Base-by-base conservation (phyloP, 192 early-diverging fungal genomes). In the Jimgerdemannia lactiflua region DNA sequence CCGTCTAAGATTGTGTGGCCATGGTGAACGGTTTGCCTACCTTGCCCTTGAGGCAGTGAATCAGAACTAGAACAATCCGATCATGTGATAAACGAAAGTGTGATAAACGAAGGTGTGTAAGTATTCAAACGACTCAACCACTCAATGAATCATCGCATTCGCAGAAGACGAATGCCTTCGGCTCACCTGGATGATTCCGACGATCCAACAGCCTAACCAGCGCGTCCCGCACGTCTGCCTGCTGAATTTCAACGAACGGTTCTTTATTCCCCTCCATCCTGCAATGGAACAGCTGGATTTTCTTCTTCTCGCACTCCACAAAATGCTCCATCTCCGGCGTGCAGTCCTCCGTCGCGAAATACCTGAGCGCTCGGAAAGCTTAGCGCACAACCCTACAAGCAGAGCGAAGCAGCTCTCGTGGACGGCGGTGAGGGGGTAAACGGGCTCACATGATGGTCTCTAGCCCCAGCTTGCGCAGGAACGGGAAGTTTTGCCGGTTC, bases 11-110 rank as follows among this genome's bases (percentile, higher is more conserved):
- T 9, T 69, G 8, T 59, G 11, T 76, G 29, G 39, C 11, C 17
- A 29, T 29, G 29, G 29, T 29, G 29, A 29, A 29, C 29, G 29
- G 29, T 29, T 29, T 29, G 29, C 75, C 74, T 87, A 93, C 92
- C 77, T 96, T 98, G 66, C 97, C 97, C 40, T 96, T 93, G 73
- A 96, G 93, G 77, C 97, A 99, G 82, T 99, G 97, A 8, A 98
- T 90, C 40, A 99, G 83, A 0, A 97, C 77, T 79, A 74, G 49
- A 49, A 18, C 42, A 65, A 19, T 19, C 1, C 0, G 1, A 65
- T 65, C 64, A 19, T 65, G 14, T 18, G 64, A 14, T 19, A 18
- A n/a, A 29, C 29, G 29, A 29, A 29, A 1, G 29, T 29, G 29
- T 29, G 29, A 29, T 29, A 29, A 29, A 29, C 29, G 29, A 29